phyloP scores from a whole-genome alignment of 495 filamentous ascomycete genomes.

The Talaromyces liani region DNA sequence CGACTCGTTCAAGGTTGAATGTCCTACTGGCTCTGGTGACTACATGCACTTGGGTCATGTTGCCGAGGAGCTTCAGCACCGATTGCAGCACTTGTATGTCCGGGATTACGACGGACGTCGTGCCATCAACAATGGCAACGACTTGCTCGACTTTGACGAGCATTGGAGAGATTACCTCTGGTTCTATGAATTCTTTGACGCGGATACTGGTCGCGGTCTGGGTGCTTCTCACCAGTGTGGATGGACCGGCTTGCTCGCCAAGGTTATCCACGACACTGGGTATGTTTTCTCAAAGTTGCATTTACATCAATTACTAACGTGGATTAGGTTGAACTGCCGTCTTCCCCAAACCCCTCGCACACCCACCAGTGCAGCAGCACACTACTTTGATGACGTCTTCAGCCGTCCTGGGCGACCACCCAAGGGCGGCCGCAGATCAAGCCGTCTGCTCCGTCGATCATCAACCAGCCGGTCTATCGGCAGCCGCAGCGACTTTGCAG shows the following conservation, averaged over 20 bases:
- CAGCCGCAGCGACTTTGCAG: conserved; percentile 71
- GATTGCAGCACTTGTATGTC: conserved; percentile 84
- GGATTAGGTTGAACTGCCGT: conserved; percentile 70
- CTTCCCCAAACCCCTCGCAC: conserved; percentile 89
- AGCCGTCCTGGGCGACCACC: conserved; percentile 35
- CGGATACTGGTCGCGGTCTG: conserved; percentile 79
- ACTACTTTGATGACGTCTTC: conserved; percentile 95
- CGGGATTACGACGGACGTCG: conserved; percentile 75
- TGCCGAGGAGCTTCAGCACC: conserved; percentile 94
- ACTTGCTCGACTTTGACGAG: conserved; percentile 80
- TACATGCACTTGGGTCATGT: conserved; percentile 94
- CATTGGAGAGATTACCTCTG: conserved; percentile 90
- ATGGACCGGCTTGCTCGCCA: conserved; percentile 94
- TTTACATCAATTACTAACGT: conserved; percentile 5
- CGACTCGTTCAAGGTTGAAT: conserved; percentile 79
- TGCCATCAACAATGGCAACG: conserved; percentile 74
- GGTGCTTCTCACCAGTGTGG: conserved; percentile 94
- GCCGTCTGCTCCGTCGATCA: conserved; percentile 61
- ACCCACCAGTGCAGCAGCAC: conserved; percentile 69
- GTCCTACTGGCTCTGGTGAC: conserved; percentile 87
- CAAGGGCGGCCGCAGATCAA: conserved; percentile 16
- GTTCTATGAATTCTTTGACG: conserved; percentile 98
- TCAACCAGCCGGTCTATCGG: conserved; percentile 83
- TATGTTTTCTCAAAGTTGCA: conserved; percentile 29
- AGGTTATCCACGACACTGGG: conserved; percentile 96